Percentiles rank a stretch among this genome's conserved stretches.
Conservation (phyloP, 371 early-diverging fungal genomes). For the Mucor indicus region DNA sequence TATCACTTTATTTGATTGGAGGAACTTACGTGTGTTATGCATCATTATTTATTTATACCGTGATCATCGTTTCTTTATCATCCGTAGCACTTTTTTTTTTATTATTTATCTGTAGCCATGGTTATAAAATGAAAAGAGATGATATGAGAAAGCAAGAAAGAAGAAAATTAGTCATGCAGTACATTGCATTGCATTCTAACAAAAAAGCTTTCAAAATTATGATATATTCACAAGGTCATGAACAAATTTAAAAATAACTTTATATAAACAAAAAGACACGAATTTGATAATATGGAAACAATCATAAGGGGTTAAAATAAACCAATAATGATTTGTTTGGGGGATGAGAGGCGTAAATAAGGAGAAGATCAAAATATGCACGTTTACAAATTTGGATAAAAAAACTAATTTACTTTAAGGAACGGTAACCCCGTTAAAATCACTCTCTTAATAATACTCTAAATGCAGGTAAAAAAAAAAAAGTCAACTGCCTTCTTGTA, state of each 20-base stretch:
- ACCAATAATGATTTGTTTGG: not conserved
- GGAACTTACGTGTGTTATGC: constrained; percentile 8
- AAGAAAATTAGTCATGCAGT: too few relatives aligned
- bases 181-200: constrained; percentile 16
- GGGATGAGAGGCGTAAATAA: not conserved
- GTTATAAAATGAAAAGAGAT: too few relatives aligned
- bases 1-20: constrained; percentile 4
- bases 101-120: not conserved
- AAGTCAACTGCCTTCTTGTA: constrained; percentile 33
- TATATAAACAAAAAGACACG: too few relatives aligned
- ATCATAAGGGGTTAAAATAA: constrained; percentile 6
- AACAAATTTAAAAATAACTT: too few relatives aligned
- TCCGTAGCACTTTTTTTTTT: constrained; percentile 4
- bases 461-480: constrained; percentile 44
- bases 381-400: constrained; percentile 14
- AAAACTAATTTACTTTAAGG: constrained; percentile 7
- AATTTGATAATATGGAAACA: constrained; percentile 11
- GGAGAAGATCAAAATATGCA: constrained; percentile 1
- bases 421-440: constrained; percentile 16
- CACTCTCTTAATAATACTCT: too few relatives aligned
- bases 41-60: constrained; percentile 1
- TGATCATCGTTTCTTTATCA: constrained; percentile 3
- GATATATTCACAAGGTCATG: not conserved
- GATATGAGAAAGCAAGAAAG: not conserved
- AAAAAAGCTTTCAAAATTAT: not conserved